Percentiles rank a stretch among this genome's conserved stretches.
phyloP scores from a whole-genome alignment of 768 basidiomycete genomes.

The Lanmaoa pseudosensibilis region DNA sequence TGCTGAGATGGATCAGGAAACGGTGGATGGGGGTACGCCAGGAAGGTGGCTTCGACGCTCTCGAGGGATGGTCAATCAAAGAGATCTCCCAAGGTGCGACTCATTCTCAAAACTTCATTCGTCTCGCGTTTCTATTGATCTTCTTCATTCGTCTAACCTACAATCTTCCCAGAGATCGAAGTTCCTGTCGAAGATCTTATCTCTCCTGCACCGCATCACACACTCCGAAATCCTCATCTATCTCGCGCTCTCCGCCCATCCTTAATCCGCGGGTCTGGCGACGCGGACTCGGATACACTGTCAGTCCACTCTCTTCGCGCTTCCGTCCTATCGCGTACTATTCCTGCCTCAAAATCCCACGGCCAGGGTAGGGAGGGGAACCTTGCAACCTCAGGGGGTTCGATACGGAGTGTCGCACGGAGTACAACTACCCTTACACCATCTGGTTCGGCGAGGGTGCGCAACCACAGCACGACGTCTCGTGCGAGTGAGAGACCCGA shows the following conservation, averaged over 20 bases:
- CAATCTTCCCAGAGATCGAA: slow-evolving; percentile 63
- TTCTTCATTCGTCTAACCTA: background rate
- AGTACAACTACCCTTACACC: slow-evolving; percentile 35
- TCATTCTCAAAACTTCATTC: background rate
- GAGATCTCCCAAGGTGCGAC: slow-evolving; percentile 58
- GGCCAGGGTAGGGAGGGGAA: slow-evolving; percentile 24
- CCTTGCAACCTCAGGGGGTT: slow-evolving; percentile 33
- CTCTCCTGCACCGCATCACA: slow-evolving; percentile 39
- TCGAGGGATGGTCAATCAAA: slow-evolving; percentile 87
- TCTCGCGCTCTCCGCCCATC: slow-evolving; percentile 31
- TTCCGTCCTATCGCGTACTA: slow-evolving; percentile 38
- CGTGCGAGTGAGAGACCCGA: slow-evolving; percentile 53
- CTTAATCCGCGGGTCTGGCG: slow-evolving; percentile 27
- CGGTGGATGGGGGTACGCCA: slow-evolving; percentile 76
- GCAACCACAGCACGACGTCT: slow-evolving; percentile 29
- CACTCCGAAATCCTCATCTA: slow-evolving; percentile 26
- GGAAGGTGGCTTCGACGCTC: slow-evolving; percentile 73
- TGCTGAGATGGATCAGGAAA: slow-evolving; percentile 65
- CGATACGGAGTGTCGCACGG: slow-evolving; percentile 48
- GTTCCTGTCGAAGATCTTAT: slow-evolving; percentile 74
- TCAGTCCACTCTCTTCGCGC: slow-evolving; percentile 51
- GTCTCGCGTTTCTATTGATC: background rate
- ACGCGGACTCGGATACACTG: slow-evolving; percentile 39
- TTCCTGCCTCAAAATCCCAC: slow-evolving; percentile 25
- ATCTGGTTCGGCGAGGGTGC: slow-evolving; percentile 16